Conservation (phyloP, 2,329 filamentous ascomycete species). For the Blastomyces parvus region DNA sequence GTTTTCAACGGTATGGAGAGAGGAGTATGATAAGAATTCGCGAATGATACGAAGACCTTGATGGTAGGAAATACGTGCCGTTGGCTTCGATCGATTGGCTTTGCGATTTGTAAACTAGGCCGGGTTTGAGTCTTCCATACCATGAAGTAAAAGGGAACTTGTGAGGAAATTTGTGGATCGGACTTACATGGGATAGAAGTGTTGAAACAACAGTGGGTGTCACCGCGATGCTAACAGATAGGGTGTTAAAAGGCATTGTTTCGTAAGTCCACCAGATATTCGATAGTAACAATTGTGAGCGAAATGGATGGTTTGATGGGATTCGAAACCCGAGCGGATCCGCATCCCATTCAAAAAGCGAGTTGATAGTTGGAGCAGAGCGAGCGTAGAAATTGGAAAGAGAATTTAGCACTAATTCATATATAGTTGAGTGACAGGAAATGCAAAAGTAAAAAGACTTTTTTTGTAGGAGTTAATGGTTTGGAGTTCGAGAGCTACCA, state of each 20-base stretch:
- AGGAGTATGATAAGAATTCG: conserved; percentile 73
- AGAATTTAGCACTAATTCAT: not conserved
- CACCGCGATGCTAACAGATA: conserved; percentile 71
- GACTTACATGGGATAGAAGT: conserved; percentile 70
- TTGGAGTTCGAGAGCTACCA: no score
- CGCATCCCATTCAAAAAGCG: not conserved
- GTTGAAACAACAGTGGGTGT: conserved; percentile 83
- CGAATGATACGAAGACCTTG: conserved; percentile 82
- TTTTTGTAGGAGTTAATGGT: no score
- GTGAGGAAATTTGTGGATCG: not conserved
- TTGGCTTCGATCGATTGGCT: conserved; percentile 66
- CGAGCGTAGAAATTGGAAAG: not conserved
- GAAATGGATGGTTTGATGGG: not conserved
- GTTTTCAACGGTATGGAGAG: conserved; percentile 85
- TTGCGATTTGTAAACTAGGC: conserved; percentile 73
- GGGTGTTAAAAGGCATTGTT: conserved; percentile 61
- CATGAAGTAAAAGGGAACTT: conserved; percentile 1
- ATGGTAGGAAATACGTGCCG: conserved; percentile 85
- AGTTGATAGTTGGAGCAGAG: not conserved
- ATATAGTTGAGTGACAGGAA: not conserved
- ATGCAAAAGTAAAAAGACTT: not conserved
- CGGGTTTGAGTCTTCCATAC: conserved; percentile 10
- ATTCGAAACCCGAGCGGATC: not conserved
- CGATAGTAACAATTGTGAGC: not conserved
- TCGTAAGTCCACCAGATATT: not conserved